phyloP scores from a whole-genome alignment of 2,329 filamentous ascomycete species.

The Colletotrichum neosansevieriae region DNA sequence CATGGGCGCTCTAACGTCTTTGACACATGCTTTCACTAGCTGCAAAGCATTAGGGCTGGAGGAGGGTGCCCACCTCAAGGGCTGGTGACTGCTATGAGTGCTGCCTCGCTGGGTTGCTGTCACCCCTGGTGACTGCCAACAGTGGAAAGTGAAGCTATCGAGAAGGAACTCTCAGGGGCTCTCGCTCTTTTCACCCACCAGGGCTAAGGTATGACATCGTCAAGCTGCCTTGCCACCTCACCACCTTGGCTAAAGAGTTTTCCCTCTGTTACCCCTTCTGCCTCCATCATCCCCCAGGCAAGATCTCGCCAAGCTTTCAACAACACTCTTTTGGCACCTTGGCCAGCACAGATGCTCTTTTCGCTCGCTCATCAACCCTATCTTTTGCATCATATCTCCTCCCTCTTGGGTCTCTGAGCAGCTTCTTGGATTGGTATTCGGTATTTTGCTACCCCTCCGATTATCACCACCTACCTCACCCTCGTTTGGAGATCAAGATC shows the following conservation, averaged over 20 bases:
- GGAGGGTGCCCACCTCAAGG: conserved; percentile 23
- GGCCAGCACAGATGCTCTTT: conserved; percentile 11
- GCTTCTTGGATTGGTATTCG: conserved; percentile 36
- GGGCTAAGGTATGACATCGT: conserved; percentile 12
- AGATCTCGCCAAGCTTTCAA: conserved; percentile 18
- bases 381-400: conserved; percentile 34
- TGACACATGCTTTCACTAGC: conserved; percentile 12
- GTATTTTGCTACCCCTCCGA: conserved; percentile 35
- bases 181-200: conserved; percentile 18
- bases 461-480: conserved; percentile 30
- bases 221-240: conserved; percentile 1
- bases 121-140: conserved; percentile 19
- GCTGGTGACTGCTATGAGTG: not conserved
- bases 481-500: conserved; percentile 35
- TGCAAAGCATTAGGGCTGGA: conserved; percentile 11
- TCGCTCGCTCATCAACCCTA: conserved; percentile 19
- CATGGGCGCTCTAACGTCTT: conserved; percentile 7
- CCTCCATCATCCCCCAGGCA: conserved; percentile 5
- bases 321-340: conserved; percentile 23
- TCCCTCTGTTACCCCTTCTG: conserved; percentile 9
- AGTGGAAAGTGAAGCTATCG: conserved; percentile 5
- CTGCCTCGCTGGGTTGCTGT: conserved; percentile 8
- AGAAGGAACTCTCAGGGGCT: conserved; percentile 24
- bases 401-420: conserved; percentile 28
- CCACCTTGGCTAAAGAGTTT: conserved; percentile 11